Evolutionary conservation across 768 basidiomycete species (phyloP).

Genomic region (Agrocybe praecox): DNA sequence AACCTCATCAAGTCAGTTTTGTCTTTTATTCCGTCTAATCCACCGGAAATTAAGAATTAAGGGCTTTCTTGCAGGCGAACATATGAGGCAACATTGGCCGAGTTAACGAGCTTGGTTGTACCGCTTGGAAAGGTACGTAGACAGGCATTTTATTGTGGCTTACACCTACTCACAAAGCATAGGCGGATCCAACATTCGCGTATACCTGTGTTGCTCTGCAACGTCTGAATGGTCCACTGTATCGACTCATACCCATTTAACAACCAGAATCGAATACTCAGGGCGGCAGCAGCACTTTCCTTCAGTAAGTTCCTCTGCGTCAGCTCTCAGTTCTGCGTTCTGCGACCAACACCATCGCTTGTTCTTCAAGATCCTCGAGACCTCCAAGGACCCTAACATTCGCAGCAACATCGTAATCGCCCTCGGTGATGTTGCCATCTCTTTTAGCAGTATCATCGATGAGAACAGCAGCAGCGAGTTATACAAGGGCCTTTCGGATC

Average conservation of each 20-base stretch:
- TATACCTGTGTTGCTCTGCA: conserved; percentile 95
- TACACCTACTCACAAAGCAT: neutral
- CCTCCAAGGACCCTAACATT: conserved; percentile 85
- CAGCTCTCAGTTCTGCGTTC: conserved; percentile 90
- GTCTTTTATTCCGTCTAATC: neutral
- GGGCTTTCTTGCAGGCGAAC: conserved; percentile 61
- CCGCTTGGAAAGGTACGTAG: conserved; percentile 72
- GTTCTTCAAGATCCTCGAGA: conserved; percentile 93
- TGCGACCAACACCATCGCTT: conserved; percentile 89
- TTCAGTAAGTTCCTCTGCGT: conserved; percentile 98
- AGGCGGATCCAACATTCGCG: conserved; percentile 89
- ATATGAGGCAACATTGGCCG: conserved; percentile 90
- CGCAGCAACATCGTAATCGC: conserved; percentile 97
- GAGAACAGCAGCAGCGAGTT: conserved; percentile 92
- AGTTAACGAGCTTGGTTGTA: conserved; percentile 93
- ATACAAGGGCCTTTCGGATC: conserved; percentile 91
- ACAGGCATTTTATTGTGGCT: neutral
- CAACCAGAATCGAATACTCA: conserved; percentile 76
- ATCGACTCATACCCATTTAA: neutral
- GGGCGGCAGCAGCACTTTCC: conserved; percentile 84
- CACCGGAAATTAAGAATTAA: neutral
- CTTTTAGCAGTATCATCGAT: conserved; percentile 96
- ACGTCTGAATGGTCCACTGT: conserved; percentile 69
- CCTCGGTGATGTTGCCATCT: conserved; percentile 95
- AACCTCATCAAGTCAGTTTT: conserved; percentile 90